Evolutionary conservation across 441 rosid species (phyloP), one percentile per base, ranked within the genome.

Genomic region (Omphalea diandra): DNA sequence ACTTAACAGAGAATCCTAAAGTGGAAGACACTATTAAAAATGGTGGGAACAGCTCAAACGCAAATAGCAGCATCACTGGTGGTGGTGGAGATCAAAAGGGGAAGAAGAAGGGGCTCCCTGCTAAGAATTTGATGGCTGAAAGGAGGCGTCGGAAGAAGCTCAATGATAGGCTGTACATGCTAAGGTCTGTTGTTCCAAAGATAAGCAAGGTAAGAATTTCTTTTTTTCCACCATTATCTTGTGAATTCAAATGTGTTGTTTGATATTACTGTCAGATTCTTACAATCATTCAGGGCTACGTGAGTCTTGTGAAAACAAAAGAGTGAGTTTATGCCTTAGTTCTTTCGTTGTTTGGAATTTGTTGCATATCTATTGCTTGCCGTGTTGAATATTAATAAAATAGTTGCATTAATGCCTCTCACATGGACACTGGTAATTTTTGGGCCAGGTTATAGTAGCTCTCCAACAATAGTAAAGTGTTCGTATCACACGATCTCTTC

Each of bases 71-170:
- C 11, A 75, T 81, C 3, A 83, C 82, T 26, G 73, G 69, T 9
- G 62, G 27, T 12, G 69, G 74, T 10, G 86, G 85, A 20, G 90
- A 85, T 75, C 84, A 72, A 55, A 84, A 80, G 71, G 88, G 90
- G 64, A 87, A 84, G 82, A 85, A 76, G 80, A 85, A 84, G 57
- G 92, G 90, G 20, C 77, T 84, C 53, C 92, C 92, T 18, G 92
- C 92, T 2, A 87, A 87, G 79, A 87, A 87, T 74, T 79, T 87
- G 82, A 87, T 85, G 92, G 90, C 90, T 1, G 92, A 87, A 81
- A 79, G 92, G 81, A 80, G 92, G 57, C 86, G 92, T 66, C 75
- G 92, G 71, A 87, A 87, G 85, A 87, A 87, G 79, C 91, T 87
- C 72, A 87, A 87, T 81, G 89, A 87, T 78, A 85, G 92, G 82